Evolutionary conservation across 208 protist species (phyloP).

Genomic region (Leishmania aethiopica): DNA sequence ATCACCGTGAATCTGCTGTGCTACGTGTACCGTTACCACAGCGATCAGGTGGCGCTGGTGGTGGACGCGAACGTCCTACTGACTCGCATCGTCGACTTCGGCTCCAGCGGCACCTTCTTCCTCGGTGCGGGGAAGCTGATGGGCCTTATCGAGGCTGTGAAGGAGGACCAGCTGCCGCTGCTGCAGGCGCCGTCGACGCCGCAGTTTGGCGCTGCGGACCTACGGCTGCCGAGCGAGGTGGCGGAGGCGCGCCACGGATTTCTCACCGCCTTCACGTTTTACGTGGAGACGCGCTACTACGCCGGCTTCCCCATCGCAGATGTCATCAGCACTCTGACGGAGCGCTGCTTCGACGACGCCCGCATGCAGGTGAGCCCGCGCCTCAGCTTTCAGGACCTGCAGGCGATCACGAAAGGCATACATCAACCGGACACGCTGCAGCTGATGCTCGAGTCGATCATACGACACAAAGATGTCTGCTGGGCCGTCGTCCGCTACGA

Average conservation of each 20-base stretch:
- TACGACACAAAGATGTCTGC: constrained; percentile 37
- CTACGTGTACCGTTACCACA: constrained; percentile 84
- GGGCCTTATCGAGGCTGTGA: constrained; percentile 57
- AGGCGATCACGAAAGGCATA: constrained; percentile 68
- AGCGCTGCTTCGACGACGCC: constrained; percentile 39
- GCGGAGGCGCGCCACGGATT: constrained; percentile 51
- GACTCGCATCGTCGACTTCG: constrained; percentile 52
- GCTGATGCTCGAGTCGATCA: constrained; percentile 51
- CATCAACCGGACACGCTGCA: constrained; percentile 67
- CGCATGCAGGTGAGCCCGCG: constrained; percentile 36
- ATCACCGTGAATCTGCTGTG: constrained; percentile 72
- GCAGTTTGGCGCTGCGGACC: neutral
- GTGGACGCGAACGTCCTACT: constrained; percentile 78
- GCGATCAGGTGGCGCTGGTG: constrained; percentile 63
- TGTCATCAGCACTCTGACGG: constrained; percentile 42
- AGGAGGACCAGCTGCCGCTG: constrained; percentile 50
- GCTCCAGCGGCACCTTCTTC: constrained; percentile 55
- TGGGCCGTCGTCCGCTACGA: constrained; percentile 35
- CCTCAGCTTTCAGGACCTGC: constrained; percentile 51
- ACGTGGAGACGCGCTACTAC: constrained; percentile 79
- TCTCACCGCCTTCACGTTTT: constrained; percentile 60
- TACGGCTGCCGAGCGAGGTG: constrained; percentile 21
- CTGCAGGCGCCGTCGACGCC: constrained; percentile 21
- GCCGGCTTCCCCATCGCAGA: constrained; percentile 61
- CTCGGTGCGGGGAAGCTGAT: constrained; percentile 65